These are phyloP conservation scores for Austroboletus festivus DNA, from an alignment of 768 basidiomycete species.

Conservation along the genomic window DNA sequence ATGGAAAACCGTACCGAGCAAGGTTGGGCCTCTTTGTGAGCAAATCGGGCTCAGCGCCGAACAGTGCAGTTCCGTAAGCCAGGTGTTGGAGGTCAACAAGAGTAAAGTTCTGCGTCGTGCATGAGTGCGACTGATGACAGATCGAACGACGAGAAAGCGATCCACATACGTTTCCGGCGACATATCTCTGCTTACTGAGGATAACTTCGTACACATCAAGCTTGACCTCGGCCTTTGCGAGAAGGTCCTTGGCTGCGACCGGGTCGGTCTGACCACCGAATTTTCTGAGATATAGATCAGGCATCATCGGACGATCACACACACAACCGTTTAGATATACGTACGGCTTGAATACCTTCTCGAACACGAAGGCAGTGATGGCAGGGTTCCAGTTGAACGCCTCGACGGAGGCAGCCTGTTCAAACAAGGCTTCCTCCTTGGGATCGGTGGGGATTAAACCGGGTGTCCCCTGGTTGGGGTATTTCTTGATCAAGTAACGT, in stretches of 20 bases:
- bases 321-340: constrained; percentile 11
- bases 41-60: constrained; percentile 28
- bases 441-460: constrained; percentile 46
- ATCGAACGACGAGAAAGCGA: not conserved
- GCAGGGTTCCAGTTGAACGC: constrained; percentile 45
- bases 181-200: constrained; percentile 50
- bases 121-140: constrained; percentile 1
- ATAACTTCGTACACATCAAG: constrained; percentile 55
- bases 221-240: constrained; percentile 28
- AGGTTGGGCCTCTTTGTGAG: constrained; percentile 39
- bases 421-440: constrained; percentile 32
- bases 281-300: constrained; percentile 6
- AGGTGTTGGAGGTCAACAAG: constrained; percentile 60
- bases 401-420: constrained; percentile 45
- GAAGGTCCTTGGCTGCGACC: constrained; percentile 11
- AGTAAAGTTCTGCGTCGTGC: constrained; percentile 39
- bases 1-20: constrained; percentile 32
- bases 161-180: constrained; percentile 51
- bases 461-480: constrained; percentile 45
- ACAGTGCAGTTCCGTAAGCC: constrained; percentile 38
- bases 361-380: constrained; percentile 38
- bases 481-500: constrained; percentile 57
- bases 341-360: constrained; percentile 54
- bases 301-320: too few species aligned
- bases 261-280: constrained; percentile 24